Evolutionary conservation across 2,329 filamentous ascomycete species (phyloP).

Genomic region (Colletotrichum filicis): DNA sequence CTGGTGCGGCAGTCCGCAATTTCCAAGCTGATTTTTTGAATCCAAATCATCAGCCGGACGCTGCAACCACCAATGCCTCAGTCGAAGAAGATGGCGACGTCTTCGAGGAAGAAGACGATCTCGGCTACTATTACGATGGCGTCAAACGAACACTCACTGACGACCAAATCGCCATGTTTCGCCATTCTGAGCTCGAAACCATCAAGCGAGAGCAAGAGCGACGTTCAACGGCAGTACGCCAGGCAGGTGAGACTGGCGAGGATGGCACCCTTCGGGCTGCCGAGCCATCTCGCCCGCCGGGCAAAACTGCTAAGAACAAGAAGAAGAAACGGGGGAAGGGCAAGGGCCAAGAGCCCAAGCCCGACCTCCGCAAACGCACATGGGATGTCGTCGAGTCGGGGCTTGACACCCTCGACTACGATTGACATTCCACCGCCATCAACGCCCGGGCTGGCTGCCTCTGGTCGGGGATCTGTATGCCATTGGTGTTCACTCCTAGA

Average conservation of each 20-base stretch:
- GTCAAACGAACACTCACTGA: conserved; percentile 91
- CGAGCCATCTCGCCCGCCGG: conserved; percentile 33
- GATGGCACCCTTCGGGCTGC: conserved; percentile 35
- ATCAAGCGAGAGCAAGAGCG: conserved; percentile 58
- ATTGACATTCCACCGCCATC: conserved; percentile 42
- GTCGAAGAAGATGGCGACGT: conserved; percentile 43
- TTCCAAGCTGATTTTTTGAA: conserved; percentile 60
- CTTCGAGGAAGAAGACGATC: conserved; percentile 68
- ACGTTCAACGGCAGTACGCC: neutral
- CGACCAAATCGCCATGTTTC: conserved; percentile 89
- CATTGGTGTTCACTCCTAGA: neutral
- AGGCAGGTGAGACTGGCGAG: conserved; percentile 46
- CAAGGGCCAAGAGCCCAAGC: conserved; percentile 60
- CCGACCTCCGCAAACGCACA: conserved; percentile 72
- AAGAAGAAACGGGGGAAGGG: conserved; percentile 53
- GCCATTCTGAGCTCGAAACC: conserved; percentile 85
- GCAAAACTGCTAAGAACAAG: conserved; percentile 42
- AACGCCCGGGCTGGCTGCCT: neutral
- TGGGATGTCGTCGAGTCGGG: conserved; percentile 74
- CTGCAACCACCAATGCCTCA: conserved; percentile 37
- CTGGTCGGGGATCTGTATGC: neutral
- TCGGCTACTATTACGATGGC: conserved; percentile 90
- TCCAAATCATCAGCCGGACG: conserved; percentile 39
- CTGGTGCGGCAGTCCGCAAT: conserved; percentile 52
- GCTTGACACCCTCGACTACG: conserved; percentile 70